Evolutionary conservation across 2,329 filamentous ascomycete species (phyloP).

Genomic region (Samsoniella hepiali): DNA sequence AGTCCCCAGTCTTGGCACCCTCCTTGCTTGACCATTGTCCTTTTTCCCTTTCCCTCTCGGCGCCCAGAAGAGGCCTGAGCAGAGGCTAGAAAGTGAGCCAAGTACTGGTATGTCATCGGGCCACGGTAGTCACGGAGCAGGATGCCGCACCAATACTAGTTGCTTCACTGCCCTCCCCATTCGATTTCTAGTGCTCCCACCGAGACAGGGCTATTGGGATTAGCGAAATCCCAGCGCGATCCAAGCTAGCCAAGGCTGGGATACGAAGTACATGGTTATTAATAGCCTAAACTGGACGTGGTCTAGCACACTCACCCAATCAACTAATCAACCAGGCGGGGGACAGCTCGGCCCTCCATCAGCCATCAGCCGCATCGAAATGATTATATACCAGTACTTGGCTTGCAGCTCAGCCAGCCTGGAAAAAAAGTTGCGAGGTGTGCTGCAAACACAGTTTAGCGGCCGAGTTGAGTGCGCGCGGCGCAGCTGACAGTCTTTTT

Average conservation of each 20-base stretch:
- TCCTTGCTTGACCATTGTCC: not conserved
- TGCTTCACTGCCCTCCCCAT: not conserved
- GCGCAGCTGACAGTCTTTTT: no score
- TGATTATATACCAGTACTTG: not conserved
- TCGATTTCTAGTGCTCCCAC: not conserved
- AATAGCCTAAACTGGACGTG: not conserved
- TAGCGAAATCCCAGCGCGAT: slow-evolving; percentile 12
- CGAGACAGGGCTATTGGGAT: not conserved
- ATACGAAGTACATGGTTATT: slow-evolving; percentile 9
- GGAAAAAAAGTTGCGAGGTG: not conserved
- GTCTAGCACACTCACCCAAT: not conserved
- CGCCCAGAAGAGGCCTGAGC: not conserved
- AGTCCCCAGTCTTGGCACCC: not conserved
- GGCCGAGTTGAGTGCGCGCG: not conserved
- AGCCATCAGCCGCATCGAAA: not conserved
- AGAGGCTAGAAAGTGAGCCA: not conserved
- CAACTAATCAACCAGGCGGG: not conserved
- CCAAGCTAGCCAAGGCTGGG: slow-evolving; percentile 13
- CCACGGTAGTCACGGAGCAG: not conserved
- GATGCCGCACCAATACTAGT: not conserved
- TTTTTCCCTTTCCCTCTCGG: not conserved
- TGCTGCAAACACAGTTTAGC: not conserved
- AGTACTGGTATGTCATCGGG: not conserved
- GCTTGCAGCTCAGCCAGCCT: not conserved
- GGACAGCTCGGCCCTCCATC: not conserved